These are phyloP conservation scores for Arabis alpina DNA, from an alignment of 345 rosid genomes.

Conservation along the genomic window DNA sequence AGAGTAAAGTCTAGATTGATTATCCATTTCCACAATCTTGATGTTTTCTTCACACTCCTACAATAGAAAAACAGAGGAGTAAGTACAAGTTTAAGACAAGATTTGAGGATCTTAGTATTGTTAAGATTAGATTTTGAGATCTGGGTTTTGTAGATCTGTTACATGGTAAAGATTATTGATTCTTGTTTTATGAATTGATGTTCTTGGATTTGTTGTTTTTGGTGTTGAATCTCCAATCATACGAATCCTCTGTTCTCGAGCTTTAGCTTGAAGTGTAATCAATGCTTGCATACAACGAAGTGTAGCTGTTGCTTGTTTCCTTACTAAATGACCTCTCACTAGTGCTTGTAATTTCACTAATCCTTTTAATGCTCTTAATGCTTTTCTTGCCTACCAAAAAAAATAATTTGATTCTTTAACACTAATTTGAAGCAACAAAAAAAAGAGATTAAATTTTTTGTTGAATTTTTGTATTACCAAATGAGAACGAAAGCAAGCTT, in stretches of 20 bases:
- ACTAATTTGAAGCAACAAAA: not conserved
- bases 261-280: conserved; percentile 78
- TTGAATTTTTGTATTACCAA: conserved; percentile 53
- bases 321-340: conserved; percentile 86
- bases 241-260: conserved; percentile 68
- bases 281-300: conserved; percentile 89
- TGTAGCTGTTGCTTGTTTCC: conserved; percentile 88
- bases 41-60: conserved; percentile 80
- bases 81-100: not conserved
- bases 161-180: conserved; percentile 40
- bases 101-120: conserved; percentile 23
- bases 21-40: conserved; percentile 88
- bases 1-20: conserved; percentile 51
- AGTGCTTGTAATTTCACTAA: conserved; percentile 89
- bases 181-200: conserved; percentile 51
- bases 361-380: conserved; percentile 82
- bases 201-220: conserved; percentile 50
- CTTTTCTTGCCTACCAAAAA: conserved; percentile 78
- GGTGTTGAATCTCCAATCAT: conserved; percentile 52
- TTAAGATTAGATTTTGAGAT: conserved; percentile 40
- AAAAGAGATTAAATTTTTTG: not conserved
- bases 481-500: conserved; percentile 79
- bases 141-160: conserved; percentile 48
- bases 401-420: not conserved
- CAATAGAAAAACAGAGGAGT: conserved; percentile 25